Evolutionary conservation across 192 early-diverging fungal genomes (phyloP), one percentile per base, ranked within the genome.

Genomic region (Backusella morwellensis): DNA sequence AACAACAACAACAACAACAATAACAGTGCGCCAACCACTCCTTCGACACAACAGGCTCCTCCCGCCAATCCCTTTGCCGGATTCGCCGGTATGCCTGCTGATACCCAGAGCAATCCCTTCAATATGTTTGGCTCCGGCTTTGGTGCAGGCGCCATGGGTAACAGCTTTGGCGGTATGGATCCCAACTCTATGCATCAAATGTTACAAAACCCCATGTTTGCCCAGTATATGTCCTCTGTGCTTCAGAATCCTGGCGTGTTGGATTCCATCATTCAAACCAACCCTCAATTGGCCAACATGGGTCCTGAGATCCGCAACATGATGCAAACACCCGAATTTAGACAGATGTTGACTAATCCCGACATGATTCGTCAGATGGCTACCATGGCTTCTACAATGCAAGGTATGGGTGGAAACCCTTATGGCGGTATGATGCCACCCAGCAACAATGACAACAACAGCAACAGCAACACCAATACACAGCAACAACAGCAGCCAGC

Each of bases 261-360:
- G 73, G 95, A 97, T 36, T 86, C 86, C 69, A 93, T 98, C 89
- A 90, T 95, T 41, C 88, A 91, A 2, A 88, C 86, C 79, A 97
- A 97, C 81, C 96, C 97, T 34, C 88, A 91, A 73, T 75, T 97
- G 50, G 88, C 92, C 36, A 78, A 84, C 66, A 93, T 97, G 85
- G 95, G 92, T 35, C 96, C 96, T 35, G 88, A 97, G 85, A 87
- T 97, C 82, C 93, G 96, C 72, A 82, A 90, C 81, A 93, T 95
- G 89, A 89, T 98, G 82, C 89, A 89, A 66, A 89, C 90, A 70
- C 93, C 93, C 1, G 90, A 91, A 78, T 90, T 93, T 71, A 86
- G 91, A 70, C 89, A 92, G 35, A 94, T 98, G 89, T 87, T 97
- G 74, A 81, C 92, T 73, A 93, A 98, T 84, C 97, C 97, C 15